These are phyloP conservation scores for Saccharomycopsis malanga DNA, from an alignment of 805 yeast genomes.

Conservation along the genomic window DNA sequence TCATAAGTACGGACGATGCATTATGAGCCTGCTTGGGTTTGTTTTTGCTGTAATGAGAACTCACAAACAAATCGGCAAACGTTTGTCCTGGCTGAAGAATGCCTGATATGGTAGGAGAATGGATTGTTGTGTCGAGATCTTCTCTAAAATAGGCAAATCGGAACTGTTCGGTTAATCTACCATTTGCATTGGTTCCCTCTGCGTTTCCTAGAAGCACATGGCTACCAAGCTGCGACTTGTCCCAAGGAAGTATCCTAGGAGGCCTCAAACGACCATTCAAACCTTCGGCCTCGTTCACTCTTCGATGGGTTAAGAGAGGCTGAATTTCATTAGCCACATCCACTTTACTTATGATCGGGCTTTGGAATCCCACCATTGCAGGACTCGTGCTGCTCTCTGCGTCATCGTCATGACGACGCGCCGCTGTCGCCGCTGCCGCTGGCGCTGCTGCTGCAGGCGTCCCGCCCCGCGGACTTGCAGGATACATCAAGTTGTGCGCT, in stretches of 20 bases:
- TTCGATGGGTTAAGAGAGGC: slow-evolving; percentile 7
- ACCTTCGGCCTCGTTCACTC: slow-evolving; percentile 49
- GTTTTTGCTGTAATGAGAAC: slow-evolving; percentile 30
- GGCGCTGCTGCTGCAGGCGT: background rate
- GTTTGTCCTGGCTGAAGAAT: slow-evolving; percentile 55
- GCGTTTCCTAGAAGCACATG: background rate
- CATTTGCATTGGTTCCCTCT: background rate
- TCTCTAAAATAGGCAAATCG: slow-evolving; percentile 91
- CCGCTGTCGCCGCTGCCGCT: background rate
- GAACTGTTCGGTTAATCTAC: slow-evolving; percentile 37
- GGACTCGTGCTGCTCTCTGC: too few species aligned
- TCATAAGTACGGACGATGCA: background rate
- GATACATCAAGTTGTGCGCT: slow-evolving; percentile 8
- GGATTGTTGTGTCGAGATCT: slow-evolving; percentile 82
- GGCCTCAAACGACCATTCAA: slow-evolving; percentile 67
- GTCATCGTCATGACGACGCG: slow-evolving; percentile 2
- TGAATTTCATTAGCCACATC: slow-evolving; percentile 8
- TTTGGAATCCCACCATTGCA: slow-evolving; percentile 18
- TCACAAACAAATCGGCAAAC: slow-evolving; percentile 56
- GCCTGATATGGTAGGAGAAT: slow-evolving; percentile 83
- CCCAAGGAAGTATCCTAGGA: slow-evolving; percentile 71
- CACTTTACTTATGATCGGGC: slow-evolving; percentile 18
- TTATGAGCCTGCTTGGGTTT: slow-evolving; percentile 1
- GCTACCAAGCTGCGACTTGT: slow-evolving; percentile 31
- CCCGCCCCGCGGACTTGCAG: background rate